Conservation (phyloP, 306 rosid species). For the Dryas drummondii region DNA sequence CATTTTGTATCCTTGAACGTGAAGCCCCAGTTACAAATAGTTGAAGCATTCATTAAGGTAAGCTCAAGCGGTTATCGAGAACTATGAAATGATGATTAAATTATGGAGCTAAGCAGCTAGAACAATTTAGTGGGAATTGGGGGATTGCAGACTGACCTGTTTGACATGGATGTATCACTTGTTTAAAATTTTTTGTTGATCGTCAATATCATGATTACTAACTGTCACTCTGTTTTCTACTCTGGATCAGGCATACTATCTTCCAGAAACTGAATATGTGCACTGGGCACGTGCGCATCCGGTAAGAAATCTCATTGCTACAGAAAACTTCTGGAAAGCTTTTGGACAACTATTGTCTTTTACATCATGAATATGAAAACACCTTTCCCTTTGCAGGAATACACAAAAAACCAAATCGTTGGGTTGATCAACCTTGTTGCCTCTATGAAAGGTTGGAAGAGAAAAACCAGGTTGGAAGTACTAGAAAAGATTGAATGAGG, state of each 20-base stretch:
- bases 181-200: neutral
- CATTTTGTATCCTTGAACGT: constrained; percentile 78
- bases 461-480: constrained; percentile 87
- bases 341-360: neutral
- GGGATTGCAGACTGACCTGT: constrained; percentile 1
- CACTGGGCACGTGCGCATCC: constrained; percentile 94
- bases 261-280: constrained; percentile 91
- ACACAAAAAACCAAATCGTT: constrained; percentile 72
- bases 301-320: constrained; percentile 46
- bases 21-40: constrained; percentile 78
- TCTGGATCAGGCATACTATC: constrained; percentile 84
- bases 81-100: neutral
- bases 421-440: constrained; percentile 96
- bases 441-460: constrained; percentile 95
- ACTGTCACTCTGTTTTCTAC: constrained; percentile 24
- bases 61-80: neutral
- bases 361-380: neutral
- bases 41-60: constrained; percentile 95
- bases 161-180: neutral
- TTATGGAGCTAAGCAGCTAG: neutral
- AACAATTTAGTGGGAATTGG: neutral
- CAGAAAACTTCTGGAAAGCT: neutral
- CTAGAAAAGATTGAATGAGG: constrained; percentile 90
- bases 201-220: neutral
- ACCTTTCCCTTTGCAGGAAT: constrained; percentile 61